These are phyloP conservation scores for Pseudevernia furfuracea DNA, from an alignment of 495 filamentous ascomycete genomes.

Conservation along the genomic window DNA sequence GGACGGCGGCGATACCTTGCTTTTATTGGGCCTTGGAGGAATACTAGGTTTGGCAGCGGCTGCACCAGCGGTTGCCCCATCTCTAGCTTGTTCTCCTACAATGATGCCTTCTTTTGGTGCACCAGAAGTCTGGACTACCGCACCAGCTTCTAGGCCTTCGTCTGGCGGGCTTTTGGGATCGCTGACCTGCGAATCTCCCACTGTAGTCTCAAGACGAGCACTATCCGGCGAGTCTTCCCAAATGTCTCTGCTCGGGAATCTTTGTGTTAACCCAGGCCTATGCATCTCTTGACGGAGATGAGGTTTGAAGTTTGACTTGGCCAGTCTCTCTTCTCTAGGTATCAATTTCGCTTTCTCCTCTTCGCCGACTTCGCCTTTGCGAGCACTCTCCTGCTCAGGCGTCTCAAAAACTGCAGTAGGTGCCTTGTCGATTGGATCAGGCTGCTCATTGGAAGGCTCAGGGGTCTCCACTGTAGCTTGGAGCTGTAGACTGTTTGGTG, in stretches of 20 bases:
- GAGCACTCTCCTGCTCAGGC: slow-evolving; percentile 48
- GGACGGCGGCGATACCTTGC: slow-evolving; percentile 29
- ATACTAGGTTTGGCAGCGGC: slow-evolving; percentile 34
- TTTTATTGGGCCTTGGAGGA: slow-evolving; percentile 36
- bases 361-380: slow-evolving; percentile 42
- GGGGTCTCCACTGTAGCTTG: slow-evolving; percentile 80
- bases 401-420: slow-evolving; percentile 41
- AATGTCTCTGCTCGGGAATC: slow-evolving; percentile 90
- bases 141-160: slow-evolving; percentile 26
- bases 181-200: slow-evolving; percentile 53
- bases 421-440: slow-evolving; percentile 26
- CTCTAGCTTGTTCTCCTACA: slow-evolving; percentile 23
- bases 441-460: slow-evolving; percentile 45
- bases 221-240: slow-evolving; percentile 95
- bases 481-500: slow-evolving; percentile 76
- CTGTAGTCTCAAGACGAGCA: slow-evolving; percentile 69
- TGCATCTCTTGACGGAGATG: slow-evolving; percentile 36
- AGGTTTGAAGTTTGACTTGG: slow-evolving; percentile 37
- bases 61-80: slow-evolving; percentile 31
- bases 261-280: slow-evolving; percentile 52
- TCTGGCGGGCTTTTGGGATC: slow-evolving; percentile 30
- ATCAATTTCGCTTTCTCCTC: slow-evolving; percentile 43
- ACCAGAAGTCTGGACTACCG: slow-evolving; percentile 26
- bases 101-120: slow-evolving; percentile 20
- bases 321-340: slow-evolving; percentile 39